phyloP scores from a whole-genome alignment of 306 rosid species.

The Abrus pulchellus region DNA sequence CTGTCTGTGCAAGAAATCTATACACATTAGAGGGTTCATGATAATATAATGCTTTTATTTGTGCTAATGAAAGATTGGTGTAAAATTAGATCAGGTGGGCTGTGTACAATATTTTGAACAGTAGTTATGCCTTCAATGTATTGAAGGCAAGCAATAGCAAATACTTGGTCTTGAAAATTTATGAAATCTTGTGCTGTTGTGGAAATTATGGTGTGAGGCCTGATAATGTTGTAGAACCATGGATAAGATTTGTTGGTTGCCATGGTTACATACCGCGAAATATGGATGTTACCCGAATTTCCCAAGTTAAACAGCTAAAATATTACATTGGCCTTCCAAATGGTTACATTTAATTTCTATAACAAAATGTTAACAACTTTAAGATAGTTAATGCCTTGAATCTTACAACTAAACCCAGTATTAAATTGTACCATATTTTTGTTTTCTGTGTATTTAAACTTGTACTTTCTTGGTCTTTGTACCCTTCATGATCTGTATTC shows the following conservation, averaged over 20 bases:
- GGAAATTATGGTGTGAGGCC: conserved; percentile 9
- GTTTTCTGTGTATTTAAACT: conserved; percentile 29
- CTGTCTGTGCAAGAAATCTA: conserved; percentile 10
- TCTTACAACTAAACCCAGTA: neutral
- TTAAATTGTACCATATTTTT: conserved; percentile 12
- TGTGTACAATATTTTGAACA: conserved; percentile 6
- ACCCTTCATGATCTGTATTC: conserved; percentile 17
- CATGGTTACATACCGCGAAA: neutral
- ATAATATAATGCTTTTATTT: conserved; percentile 6
- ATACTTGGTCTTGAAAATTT: conserved; percentile 20
- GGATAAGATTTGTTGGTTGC: neutral
- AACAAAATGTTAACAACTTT: neutral
- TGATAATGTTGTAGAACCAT: conserved; percentile 25
- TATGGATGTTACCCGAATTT: conserved; percentile 6
- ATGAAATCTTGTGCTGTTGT: neutral
- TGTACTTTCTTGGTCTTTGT: conserved; percentile 27
- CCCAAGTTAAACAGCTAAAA: neutral
- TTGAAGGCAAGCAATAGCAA: conserved; percentile 25
- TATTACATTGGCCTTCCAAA: neutral
- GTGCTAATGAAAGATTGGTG: conserved; percentile 23
- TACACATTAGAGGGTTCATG: neutral
- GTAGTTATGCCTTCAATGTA: conserved; percentile 11
- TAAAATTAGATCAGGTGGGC: conserved; percentile 21
- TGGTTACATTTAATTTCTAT: conserved; percentile 15
- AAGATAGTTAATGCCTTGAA: conserved; percentile 17